phyloP scores from a whole-genome alignment of 2,329 filamentous ascomycete species.

The Trichoderma asperellum region DNA sequence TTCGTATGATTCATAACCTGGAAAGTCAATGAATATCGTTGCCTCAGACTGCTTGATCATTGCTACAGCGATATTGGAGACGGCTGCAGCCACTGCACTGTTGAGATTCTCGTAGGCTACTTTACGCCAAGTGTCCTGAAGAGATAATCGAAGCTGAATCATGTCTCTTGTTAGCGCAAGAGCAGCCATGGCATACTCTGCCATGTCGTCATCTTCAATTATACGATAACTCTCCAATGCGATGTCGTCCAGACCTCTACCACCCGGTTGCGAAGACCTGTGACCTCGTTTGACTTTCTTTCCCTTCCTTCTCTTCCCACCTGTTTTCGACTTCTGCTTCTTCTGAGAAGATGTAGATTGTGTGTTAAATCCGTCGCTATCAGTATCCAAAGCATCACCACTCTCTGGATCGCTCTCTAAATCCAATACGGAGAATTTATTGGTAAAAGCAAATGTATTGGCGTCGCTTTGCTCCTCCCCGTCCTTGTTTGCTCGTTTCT shows the following conservation, averaged over 20 bases:
- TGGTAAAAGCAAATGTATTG: conserved; percentile 24
- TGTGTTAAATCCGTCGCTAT: not conserved
- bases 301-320: conserved; percentile 30
- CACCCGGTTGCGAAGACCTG: conserved; percentile 23
- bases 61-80: conserved; percentile 48
- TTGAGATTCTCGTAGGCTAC: conserved; percentile 52
- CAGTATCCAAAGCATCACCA: conserved; percentile 16
- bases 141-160: conserved; percentile 44
- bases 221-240: conserved; percentile 51
- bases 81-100: conserved; percentile 48
- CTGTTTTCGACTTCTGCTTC: conserved; percentile 12
- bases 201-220: conserved; percentile 45
- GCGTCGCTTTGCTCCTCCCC: conserved; percentile 33
- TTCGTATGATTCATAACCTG: conserved; percentile 49
- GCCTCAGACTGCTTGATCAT: conserved; percentile 46
- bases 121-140: conserved; percentile 49
- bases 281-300: conserved; percentile 27
- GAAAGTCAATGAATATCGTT: conserved; percentile 51
- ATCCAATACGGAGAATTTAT: conserved; percentile 31
- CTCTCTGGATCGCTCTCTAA: conserved; percentile 27
- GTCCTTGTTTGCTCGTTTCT: conserved; percentile 32
- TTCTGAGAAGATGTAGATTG: not conserved
- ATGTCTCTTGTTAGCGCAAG: conserved; percentile 46
- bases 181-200: conserved; percentile 51
- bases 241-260: conserved; percentile 41